A percentile compares a stretch with the other conserved stretches of the same genome.
Evolutionary conservation across 2,329 filamentous ascomycete genomes (phyloP).

Genomic region (Phaeosphaeria sp.): DNA sequence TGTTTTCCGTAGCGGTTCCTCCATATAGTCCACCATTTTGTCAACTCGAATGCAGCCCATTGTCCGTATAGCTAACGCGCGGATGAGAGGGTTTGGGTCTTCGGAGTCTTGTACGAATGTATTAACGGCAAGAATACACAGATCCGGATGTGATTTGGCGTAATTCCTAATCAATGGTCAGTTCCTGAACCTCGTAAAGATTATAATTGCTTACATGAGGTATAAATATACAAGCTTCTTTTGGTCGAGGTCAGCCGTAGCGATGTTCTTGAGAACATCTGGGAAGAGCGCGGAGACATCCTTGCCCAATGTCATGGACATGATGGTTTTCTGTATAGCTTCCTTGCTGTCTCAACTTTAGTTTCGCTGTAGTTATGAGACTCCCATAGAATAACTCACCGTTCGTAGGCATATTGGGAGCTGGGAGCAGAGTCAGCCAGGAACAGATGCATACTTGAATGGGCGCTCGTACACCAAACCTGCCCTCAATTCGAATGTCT

Average conservation of each 20-base stretch:
- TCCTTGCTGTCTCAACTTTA: slow-evolving; percentile 72
- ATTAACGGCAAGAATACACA: slow-evolving; percentile 98
- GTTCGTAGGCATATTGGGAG: slow-evolving; percentile 98
- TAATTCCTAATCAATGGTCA: slow-evolving; percentile 76
- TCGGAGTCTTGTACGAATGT: slow-evolving; percentile 99
- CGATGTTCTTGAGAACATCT: slow-evolving; percentile 98
- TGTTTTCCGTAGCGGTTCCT: slow-evolving; percentile 94
- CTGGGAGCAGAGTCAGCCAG: slow-evolving; percentile 56
- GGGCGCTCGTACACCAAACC: slow-evolving; percentile 70
- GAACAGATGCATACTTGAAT: slow-evolving; percentile 11
- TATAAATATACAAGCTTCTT: slow-evolving; percentile 99
- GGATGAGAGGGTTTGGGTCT: slow-evolving; percentile 94
- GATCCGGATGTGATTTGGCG: slow-evolving; percentile 96
- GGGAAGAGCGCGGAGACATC: slow-evolving; percentile 97
- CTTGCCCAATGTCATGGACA: slow-evolving; percentile 99
- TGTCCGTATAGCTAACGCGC: slow-evolving; percentile 92
- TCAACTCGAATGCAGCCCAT: slow-evolving; percentile 99
- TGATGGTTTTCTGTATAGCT: slow-evolving; percentile 99
- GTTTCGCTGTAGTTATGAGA: slow-evolving; percentile 25
- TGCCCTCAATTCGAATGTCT: slow-evolving; percentile 96
- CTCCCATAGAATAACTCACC: slow-evolving; percentile 50
- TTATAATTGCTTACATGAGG: slow-evolving; percentile 71
- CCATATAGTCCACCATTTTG: slow-evolving; percentile 99
- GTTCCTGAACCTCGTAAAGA: neutral
- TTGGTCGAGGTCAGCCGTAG: slow-evolving; percentile 91